phyloP scores from a whole-genome alignment of 306 rosid genomes.

The Dalbergia cultrata region DNA sequence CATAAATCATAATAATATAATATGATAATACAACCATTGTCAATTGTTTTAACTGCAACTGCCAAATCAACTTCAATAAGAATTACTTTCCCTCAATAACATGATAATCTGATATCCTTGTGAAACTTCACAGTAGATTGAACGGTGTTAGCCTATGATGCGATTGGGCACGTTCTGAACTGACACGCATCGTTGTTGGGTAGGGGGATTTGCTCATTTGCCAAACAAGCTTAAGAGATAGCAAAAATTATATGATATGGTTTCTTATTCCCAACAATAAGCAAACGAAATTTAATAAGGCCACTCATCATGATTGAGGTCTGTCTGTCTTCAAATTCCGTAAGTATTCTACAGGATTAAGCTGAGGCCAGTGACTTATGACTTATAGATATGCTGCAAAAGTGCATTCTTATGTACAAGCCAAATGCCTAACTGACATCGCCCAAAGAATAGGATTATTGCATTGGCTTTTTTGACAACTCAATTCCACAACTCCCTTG shows the following conservation, averaged over 20 bases:
- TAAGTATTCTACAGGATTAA: conserved; percentile 50
- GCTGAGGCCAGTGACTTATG: conserved; percentile 49
- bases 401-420: conserved; percentile 65
- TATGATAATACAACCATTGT: no score
- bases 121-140: background rate
- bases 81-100: background rate
- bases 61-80: background rate
- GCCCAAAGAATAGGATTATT: conserved; percentile 61
- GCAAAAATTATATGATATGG: conserved; percentile 7
- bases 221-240: conserved; percentile 15
- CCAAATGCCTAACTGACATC: conserved; percentile 61
- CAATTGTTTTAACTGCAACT: background rate
- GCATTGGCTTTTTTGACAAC: conserved; percentile 58
- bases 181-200: no score
- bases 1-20: no score
- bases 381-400: conserved; percentile 39
- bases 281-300: conserved; percentile 48
- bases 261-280: conserved; percentile 46
- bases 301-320: conserved; percentile 41
- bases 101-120: no score
- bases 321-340: conserved; percentile 36
- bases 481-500: conserved; percentile 54
- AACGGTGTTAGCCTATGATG: background rate
- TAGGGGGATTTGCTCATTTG: background rate
- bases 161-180: background rate